These are phyloP conservation scores for Dactylellina parvicollis DNA, from an alignment of 2,329 filamentous ascomycete genomes.

Conservation along the genomic window DNA sequence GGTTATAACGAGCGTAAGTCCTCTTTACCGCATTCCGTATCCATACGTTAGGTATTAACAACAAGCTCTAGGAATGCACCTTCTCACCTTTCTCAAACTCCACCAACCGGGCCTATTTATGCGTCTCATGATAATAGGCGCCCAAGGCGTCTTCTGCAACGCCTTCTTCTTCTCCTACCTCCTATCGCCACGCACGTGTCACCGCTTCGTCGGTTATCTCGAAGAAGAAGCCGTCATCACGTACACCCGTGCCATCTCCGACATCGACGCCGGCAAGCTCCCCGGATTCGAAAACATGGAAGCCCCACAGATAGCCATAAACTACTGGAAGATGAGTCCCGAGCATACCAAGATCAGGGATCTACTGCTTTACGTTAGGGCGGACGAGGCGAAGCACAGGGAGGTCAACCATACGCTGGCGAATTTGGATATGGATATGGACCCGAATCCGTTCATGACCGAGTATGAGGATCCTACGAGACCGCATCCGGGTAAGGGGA, in stretches of 20 bases:
- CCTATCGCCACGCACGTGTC: slow-evolving; percentile 83
- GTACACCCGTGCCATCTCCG: slow-evolving; percentile 86
- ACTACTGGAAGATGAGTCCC: slow-evolving; percentile 94
- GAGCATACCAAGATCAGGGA: slow-evolving; percentile 85
- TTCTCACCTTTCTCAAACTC: slow-evolving; percentile 92
- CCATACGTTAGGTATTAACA: background rate
- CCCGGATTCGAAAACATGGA: slow-evolving; percentile 81
- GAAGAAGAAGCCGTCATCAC: slow-evolving; percentile 98
- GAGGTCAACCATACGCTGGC: slow-evolving; percentile 96
- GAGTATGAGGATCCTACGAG: slow-evolving; percentile 76
- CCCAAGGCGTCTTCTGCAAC: slow-evolving; percentile 98
- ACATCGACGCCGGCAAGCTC: slow-evolving; percentile 84
- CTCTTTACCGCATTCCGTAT: background rate
- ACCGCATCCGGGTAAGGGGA: slow-evolving; percentile 76
- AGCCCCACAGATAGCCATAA: slow-evolving; percentile 87
- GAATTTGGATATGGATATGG: slow-evolving; percentile 83
- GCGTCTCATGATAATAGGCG: slow-evolving; percentile 88
- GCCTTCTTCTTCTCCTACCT: slow-evolving; percentile 89
- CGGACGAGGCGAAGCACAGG: slow-evolving; percentile 87
- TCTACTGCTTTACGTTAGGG: slow-evolving; percentile 84
- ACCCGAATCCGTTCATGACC: slow-evolving; percentile 92
- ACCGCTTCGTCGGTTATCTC: slow-evolving; percentile 95
- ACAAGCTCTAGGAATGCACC: slow-evolving; percentile 72
- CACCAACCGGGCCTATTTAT: slow-evolving; percentile 87
- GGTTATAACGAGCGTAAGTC: slow-evolving; percentile 80